Conservation (phyloP, 495 filamentous ascomycete genomes). For the Trichoderma reesei region DNA sequence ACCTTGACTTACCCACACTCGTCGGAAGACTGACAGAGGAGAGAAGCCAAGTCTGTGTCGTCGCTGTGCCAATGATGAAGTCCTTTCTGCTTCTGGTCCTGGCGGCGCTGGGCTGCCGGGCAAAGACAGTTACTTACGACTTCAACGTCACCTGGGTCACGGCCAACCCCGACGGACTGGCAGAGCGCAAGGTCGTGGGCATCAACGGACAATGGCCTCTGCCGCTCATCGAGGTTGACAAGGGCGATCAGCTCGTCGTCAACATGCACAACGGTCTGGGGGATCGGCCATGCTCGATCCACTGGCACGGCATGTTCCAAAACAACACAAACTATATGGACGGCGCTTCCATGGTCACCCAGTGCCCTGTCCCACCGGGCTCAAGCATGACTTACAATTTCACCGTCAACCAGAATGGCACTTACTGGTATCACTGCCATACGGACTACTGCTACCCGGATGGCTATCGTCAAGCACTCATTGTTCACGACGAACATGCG, state of each 20-base stretch:
- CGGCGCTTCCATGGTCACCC: conserved; percentile 48
- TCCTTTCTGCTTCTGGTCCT: not conserved
- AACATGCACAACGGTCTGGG: conserved; percentile 53
- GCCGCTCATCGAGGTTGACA: conserved; percentile 32
- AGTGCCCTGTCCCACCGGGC: conserved; percentile 50
- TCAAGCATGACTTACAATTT: conserved; percentile 39
- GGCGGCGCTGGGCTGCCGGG: conserved; percentile 9
- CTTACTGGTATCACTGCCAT: conserved; percentile 69
- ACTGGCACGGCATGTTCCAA: conserved; percentile 59
- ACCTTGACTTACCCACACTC: not conserved
- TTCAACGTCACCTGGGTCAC: conserved; percentile 17
- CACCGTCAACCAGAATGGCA: conserved; percentile 37
- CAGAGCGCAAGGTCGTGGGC: conserved; percentile 30
- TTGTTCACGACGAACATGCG: conserved; percentile 48
- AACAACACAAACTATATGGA: conserved; percentile 56
- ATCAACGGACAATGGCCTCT: conserved; percentile 42
- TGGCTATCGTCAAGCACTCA: conserved; percentile 51
- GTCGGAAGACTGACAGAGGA: not conserved
- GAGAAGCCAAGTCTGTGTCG: not conserved
- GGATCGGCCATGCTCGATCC: conserved; percentile 47
- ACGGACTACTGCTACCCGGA: conserved; percentile 44
- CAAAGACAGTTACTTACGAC: conserved; percentile 13
- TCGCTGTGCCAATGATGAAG: not conserved
- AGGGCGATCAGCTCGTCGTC: conserved; percentile 38
- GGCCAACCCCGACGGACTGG: conserved; percentile 43